phyloP scores from a whole-genome alignment of 331 rosid species.

The Stylosanthes scabra region DNA sequence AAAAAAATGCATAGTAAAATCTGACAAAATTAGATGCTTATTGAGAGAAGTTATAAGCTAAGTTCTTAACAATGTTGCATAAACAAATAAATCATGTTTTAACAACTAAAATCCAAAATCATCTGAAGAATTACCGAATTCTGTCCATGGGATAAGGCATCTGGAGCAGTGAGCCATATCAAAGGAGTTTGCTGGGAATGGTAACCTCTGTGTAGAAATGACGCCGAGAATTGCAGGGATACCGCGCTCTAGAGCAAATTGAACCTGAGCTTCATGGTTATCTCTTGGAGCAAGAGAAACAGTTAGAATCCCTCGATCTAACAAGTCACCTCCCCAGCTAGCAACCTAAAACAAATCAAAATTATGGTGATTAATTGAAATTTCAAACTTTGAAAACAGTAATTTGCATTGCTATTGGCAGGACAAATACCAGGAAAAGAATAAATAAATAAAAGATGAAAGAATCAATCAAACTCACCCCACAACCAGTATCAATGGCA shows the following conservation, averaged over 20 bases:
- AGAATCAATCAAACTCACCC: conserved; percentile 72
- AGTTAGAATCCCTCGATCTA: conserved; percentile 89
- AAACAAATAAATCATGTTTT: conserved; percentile 7
- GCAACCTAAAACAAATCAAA: conserved; percentile 74
- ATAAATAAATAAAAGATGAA: not conserved
- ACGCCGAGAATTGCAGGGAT: conserved; percentile 98
- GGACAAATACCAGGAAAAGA: conserved; percentile 1
- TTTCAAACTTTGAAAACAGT: conserved; percentile 11
- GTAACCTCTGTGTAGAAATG: conserved; percentile 96
- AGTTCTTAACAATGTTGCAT: conserved; percentile 1
- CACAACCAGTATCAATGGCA: conserved; percentile 98
- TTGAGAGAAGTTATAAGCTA: not conserved
- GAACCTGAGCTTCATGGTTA: conserved; percentile 99
- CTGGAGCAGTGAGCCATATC: conserved; percentile 99
- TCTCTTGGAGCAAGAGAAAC: conserved; percentile 98
- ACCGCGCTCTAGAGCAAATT: conserved; percentile 99
- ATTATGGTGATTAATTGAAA: conserved; percentile 31
- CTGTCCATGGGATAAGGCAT: conserved; percentile 99
- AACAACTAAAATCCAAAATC: not conserved
- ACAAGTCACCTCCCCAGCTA: conserved; percentile 99
- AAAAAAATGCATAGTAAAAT: not conserved
- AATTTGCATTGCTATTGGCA: conserved; percentile 10
- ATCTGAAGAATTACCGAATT: conserved; percentile 71
- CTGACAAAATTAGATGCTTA: not conserved
- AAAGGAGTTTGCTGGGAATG: conserved; percentile 92